Conservation (phyloP, 306 rosid genomes). For the Leucaena leucocephala region DNA sequence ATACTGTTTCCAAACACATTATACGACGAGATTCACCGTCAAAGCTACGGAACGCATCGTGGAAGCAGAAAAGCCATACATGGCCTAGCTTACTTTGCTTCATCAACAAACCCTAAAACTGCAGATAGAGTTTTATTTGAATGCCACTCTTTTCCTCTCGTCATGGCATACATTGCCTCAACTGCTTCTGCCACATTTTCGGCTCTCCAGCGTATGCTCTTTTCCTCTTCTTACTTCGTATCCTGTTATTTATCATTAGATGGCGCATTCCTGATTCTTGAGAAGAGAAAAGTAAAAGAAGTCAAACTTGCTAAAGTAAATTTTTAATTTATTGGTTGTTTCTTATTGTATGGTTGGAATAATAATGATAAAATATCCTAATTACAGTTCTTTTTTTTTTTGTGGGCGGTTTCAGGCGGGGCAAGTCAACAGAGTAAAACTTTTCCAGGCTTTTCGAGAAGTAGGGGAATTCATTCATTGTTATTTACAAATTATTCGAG, state of each 20-base stretch:
- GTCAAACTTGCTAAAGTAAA: neutral
- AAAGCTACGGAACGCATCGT: neutral
- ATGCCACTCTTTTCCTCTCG: constrained; percentile 6
- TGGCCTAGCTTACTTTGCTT: neutral
- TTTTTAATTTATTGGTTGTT: neutral
- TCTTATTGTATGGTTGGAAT: neutral
- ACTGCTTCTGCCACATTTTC: constrained; percentile 50
- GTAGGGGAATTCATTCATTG: constrained; percentile 37
- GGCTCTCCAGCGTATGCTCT: constrained; percentile 50
- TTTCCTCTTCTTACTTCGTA: neutral
- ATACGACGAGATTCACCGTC: neutral
- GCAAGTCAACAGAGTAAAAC: constrained; percentile 47
- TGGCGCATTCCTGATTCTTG: neutral
- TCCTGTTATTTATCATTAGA: neutral
- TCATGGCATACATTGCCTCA: constrained; percentile 46
- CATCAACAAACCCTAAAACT: constrained; percentile 13
- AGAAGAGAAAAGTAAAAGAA: neutral
- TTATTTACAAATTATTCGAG: constrained; percentile 36
- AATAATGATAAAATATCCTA: neutral
- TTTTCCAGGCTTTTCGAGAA: constrained; percentile 44
- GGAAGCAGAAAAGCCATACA: constrained; percentile 36
- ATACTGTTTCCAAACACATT: no score
- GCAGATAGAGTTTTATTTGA: constrained; percentile 2
- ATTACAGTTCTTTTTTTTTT: neutral
- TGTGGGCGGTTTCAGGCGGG: constrained; percentile 45